These are phyloP conservation scores for Plasmopara muralis DNA, from an alignment of 352 stramenopile species.

Conservation along the genomic window DNA sequence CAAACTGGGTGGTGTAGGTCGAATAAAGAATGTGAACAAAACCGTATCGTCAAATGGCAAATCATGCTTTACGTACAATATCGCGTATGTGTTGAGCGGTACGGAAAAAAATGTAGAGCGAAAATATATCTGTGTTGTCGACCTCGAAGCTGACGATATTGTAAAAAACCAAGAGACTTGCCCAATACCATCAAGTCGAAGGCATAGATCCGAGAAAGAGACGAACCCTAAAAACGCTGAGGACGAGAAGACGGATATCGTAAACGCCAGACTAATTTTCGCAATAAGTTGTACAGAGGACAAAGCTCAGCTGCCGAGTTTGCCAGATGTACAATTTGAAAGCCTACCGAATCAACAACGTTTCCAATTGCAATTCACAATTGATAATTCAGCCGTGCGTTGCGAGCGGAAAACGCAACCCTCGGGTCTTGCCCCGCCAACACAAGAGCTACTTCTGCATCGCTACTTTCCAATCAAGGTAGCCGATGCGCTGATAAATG, in stretches of 20 bases:
- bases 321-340: constrained; percentile 13
- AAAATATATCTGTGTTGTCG: constrained; percentile 70
- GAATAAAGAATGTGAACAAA: constrained; percentile 57
- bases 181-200: constrained; percentile 4
- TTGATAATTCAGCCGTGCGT: constrained; percentile 33
- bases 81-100: constrained; percentile 64
- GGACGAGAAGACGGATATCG: constrained; percentile 4
- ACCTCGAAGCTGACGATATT: constrained; percentile 29
- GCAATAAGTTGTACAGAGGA: constrained; percentile 16
- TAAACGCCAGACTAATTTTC: constrained; percentile 26
- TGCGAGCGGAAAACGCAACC: constrained; percentile 26
- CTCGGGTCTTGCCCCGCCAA: not conserved
- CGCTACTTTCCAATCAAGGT: constrained; percentile 51
- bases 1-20: constrained; percentile 69
- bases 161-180: constrained; percentile 21
- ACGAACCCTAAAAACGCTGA: constrained; percentile 7
- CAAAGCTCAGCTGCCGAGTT: constrained; percentile 17
- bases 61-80: constrained; percentile 60
- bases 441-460: constrained; percentile 46
- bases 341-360: constrained; percentile 12
- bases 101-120: constrained; percentile 74
- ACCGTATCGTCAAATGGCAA: constrained; percentile 25
- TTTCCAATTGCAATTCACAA: constrained; percentile 43
- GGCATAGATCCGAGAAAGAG: constrained; percentile 12
- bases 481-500: constrained; percentile 29